Evolutionary conservation across 495 filamentous ascomycete genomes (phyloP), one percentile per base, ranked within the genome.

Genomic region (Penicillium pancosmium): DNA sequence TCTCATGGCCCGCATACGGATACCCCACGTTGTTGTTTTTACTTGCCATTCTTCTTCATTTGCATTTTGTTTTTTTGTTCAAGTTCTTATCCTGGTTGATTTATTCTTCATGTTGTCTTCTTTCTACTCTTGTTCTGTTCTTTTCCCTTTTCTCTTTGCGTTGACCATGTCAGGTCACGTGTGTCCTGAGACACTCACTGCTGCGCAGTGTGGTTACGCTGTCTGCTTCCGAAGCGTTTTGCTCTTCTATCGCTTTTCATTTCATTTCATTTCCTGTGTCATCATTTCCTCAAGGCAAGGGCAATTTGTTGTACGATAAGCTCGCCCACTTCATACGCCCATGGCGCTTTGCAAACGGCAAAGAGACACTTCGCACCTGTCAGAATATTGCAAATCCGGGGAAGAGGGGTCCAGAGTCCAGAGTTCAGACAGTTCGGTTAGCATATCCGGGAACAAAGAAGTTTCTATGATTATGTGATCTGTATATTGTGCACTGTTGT

Each of bases 401-500:
- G 36, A 8, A 40, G 15, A 40, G 36, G 36, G 36, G 36, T 9
- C 27, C 23, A 23, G 23, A 23, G 23, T 23, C 3, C 23, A 23
- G 23, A 23, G 23, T 23, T 4, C 27, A 31, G 27, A 31, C 6
- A 31, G 8, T 31, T 31, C 27, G 27, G 27, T 9, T 31, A 31
- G 27, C 27, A 31, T 31, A 31, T 31, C 8, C 27, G 8, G 41
- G 41, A n/a, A 19, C 41, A 15, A 44, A 5, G 5, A 44, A n/a
- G 21, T 41, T 27, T 43, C 48, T 44, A 18, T 40, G 27, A 31
- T 11, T 38, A 40, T 55, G 18, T 21, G 35, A 36, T 27, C 35
- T 52, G 18, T 21, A 44, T 27, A 50, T 59, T 64, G 57, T 68
- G 59, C 59, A 69, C 60, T 57, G 51, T 51, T 41, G 51, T 51